Percentiles rank a stretch among this genome's conserved stretches.
Evolutionary conservation across 257 asterid genomes (phyloP).

Genomic region (Pogostemon cablin): DNA sequence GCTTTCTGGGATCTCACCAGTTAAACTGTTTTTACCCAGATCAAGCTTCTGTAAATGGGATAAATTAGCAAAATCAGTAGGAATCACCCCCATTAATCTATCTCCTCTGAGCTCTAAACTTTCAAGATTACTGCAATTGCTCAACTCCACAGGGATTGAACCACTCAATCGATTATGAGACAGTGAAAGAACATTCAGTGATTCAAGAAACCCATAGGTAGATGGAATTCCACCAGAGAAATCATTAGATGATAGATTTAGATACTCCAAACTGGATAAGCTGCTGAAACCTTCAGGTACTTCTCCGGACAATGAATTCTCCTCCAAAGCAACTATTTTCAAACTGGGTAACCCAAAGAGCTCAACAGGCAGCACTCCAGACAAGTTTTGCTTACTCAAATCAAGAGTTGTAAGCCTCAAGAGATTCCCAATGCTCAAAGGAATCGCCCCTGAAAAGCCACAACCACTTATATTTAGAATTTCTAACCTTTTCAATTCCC

Average conservation of each 20-base stretch:
- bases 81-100: constrained; percentile 49
- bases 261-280: constrained; percentile 60
- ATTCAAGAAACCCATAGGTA: constrained; percentile 68
- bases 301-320: constrained; percentile 60
- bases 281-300: constrained; percentile 91
- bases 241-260: constrained; percentile 66
- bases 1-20: constrained; percentile 57
- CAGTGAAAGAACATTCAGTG: constrained; percentile 56
- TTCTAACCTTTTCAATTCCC: constrained; percentile 50
- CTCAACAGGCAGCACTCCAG: constrained; percentile 77
- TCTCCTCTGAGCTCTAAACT: constrained; percentile 57
- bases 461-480: constrained; percentile 72
- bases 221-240: constrained; percentile 67
- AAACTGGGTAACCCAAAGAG: constrained; percentile 75
- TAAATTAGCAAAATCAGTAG: constrained; percentile 51
- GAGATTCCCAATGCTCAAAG: constrained; percentile 59
- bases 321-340: constrained; percentile 62
- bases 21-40: constrained; percentile 60
- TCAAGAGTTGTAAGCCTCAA: constrained; percentile 63
- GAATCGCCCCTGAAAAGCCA: constrained; percentile 67
- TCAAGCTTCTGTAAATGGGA: constrained; percentile 65
- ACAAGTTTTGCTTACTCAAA: constrained; percentile 74
- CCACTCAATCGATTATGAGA: constrained; percentile 55
- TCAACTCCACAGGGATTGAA: constrained; percentile 58
- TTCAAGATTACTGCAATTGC: constrained; percentile 64